Evolutionary conservation across 2,329 filamentous ascomycete genomes (phyloP), one percentile per base, ranked within the genome.

Genomic region (Penicillium psychrosexuale): DNA sequence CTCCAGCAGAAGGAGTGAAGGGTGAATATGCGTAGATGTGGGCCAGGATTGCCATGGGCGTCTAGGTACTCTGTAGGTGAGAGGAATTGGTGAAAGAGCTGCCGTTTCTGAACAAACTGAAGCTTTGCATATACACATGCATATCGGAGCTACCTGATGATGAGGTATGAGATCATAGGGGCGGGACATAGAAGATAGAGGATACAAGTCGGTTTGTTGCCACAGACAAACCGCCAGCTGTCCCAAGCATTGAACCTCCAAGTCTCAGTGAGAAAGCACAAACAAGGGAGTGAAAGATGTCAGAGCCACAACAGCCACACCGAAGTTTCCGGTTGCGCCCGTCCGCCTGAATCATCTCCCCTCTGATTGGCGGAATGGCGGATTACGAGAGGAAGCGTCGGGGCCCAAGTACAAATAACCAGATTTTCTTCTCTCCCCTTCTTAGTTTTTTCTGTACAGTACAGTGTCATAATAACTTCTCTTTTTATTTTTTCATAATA

Each of bases 401-500:
- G 67, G 63, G 64, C 65, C 65, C 56, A 66, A 59, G 59, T 71
- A 71, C 67, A 72, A 73, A 71, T 71, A 67, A 61, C 61, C 67
- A 67, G 68, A 67, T 67, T 68, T 72, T 67, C 62, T 66, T 64
- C 54, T 58, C 57, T 48, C 55, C 61, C 50, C 47, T 61, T 46
- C 45, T 48, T 48, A 55, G 51, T 55, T 51, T 57, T 61, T 58
- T 55, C 56, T 56, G 34, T 57, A 40, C 53, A 66, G 53, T 65
- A 67, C 55, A 61, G 55, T 58, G 47, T 53, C 45, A 53, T 59
- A 47, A 49, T 57, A 44, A 52, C 45, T 52, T 45, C 43, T 56
- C 55, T 55, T 56, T 58, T 54, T 53, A 43, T 44, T 45, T 42
- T 51, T 44, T 49, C 45, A 43, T 62, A 46, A 56, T 53, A 48